Evolutionary conservation across 116 monocot genomes (phyloP), one percentile per base, ranked within the genome.

Genomic region (Posidonia oceanica): DNA sequence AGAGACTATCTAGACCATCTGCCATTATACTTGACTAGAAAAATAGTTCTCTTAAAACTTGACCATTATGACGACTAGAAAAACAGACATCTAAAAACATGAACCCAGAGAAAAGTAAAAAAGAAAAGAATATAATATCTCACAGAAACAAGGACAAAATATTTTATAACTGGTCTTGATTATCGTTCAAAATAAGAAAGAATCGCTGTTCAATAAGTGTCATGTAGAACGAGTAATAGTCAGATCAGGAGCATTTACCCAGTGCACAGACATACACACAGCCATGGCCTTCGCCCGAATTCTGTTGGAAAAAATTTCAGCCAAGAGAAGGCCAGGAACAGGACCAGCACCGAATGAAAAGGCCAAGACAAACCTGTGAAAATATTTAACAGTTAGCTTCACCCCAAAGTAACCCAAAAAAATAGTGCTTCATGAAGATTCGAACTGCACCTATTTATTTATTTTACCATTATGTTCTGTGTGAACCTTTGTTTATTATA

Each of bases 251-350:
- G 58, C 39, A 68, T 63, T 75, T 86, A 98, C 98, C 98, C 98
- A 98, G 67, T 98, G 98, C 52, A 87, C 93, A 65, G 82, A 92
- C 93, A 98, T 89, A 67, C 90, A 98, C 18, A 93, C 36, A 69
- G 98, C 98, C 92, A 98, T 87, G 68, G 98, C 98, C 75, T 92
- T 98, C 11, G 89, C 98, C 22, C 98, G 85, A 64, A 98, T 98
- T 72, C 68, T 89, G 76, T 81, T 92, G 3, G 98, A 83, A 69
- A 98, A 98, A 18, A 98, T 98, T 74, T 98, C 98, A 78, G 98
- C 85, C 61, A 98, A 79, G 69, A 98, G 90, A 80, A 98, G 93
- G 75, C 93, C 93, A 48, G 98, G 98, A 16, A 98, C 98, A 39
- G 98, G 98, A n/a, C 98, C 98, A 72, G 93, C 98, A 74, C 98